Base-by-base conservation (phyloP, 257 asterid genomes). In the Salvia rosmarinus region DNA sequence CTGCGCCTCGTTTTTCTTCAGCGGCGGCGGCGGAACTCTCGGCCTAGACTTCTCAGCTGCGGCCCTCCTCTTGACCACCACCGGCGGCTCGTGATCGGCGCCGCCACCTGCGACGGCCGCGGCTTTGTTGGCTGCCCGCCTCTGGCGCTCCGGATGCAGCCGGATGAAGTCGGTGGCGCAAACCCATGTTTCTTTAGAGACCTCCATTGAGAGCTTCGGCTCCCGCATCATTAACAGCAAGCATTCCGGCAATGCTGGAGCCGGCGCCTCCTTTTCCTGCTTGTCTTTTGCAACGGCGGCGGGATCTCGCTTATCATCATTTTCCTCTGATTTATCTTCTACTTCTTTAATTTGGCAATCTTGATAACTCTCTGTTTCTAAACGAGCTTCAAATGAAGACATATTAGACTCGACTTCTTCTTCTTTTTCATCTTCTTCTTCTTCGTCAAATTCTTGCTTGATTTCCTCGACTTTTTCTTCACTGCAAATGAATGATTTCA, bases 131-230 rank as follows among this genome's bases (percentile, higher is more conserved):
- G 78, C 89, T 64, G 76, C 49, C 56, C 67, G 70, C 21, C 75
- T 78, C 1, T 80, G 87, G 57, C 88, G 85, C 68, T 89, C 94
- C 64, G 98, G 97, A 57, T 83, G 71, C 85, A 95, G 84, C 72
- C 93, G 49, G 77, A 87, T 55, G 82, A 90, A 92, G 51, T 90
- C 97, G 5, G 90, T 88, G 59, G 91, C 80, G 83, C 98, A 84
- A 4, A 92, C 94, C 98, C 98, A 92, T 49, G 97, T 92, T 51
- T 92, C 98, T 73, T 92, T 92, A 0, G 98, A 92, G 1, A 92
- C 93, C 68, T 90, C 97, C 98, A 95, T 95, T 6, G 99, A 95
- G 1, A 91, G 81, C 85, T 95, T 95, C 0, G 99, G 99, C 74
- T 95, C 99, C 52, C 98, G 89, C 99, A 95, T 95, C 99, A 95